Percentiles rank a stretch among this genome's conserved stretches.
Evolutionary conservation across 2,329 filamentous ascomycete species (phyloP).

Genomic region (Paraconiothyrium sp.): DNA sequence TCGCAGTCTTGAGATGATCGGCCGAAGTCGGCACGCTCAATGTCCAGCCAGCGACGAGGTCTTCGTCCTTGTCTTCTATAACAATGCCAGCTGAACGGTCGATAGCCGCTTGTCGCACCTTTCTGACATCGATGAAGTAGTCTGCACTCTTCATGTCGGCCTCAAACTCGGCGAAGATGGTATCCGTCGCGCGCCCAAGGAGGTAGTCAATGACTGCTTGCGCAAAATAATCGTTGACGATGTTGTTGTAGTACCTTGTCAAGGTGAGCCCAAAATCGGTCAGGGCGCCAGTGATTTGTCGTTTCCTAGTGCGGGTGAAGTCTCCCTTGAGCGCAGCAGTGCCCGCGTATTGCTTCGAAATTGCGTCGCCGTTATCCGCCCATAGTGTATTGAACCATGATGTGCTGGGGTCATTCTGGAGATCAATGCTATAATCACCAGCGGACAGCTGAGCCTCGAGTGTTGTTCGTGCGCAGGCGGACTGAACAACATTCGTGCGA

Average conservation of each 20-base stretch:
- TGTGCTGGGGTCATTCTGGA: constrained; percentile 79
- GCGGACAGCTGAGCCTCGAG: constrained; percentile 80
- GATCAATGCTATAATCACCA: constrained; percentile 78
- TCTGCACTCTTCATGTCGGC: constrained; percentile 92
- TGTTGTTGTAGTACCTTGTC: constrained; percentile 81
- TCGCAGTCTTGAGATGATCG: constrained; percentile 72
- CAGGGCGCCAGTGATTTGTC: constrained; percentile 88
- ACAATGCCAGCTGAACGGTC: constrained; percentile 89
- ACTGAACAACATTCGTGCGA: constrained; percentile 94
- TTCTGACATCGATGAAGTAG: constrained; percentile 85
- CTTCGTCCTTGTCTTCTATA: constrained; percentile 77
- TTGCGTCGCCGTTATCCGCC: constrained; percentile 97
- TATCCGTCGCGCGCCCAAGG: constrained; percentile 83
- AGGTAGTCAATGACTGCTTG: constrained; percentile 96
- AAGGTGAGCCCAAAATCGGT: constrained; percentile 91
- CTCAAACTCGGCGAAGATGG: constrained; percentile 94
- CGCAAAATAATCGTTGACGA: constrained; percentile 97
- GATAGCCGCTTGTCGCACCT: constrained; percentile 87
- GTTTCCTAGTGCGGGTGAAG: constrained; percentile 89
- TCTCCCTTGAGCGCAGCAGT: constrained; percentile 97
- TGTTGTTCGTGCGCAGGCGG: constrained; percentile 84
- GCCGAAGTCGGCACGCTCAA: constrained; percentile 78
- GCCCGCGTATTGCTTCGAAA: constrained; percentile 94
- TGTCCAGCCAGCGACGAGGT: constrained; percentile 90
- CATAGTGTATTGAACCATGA: constrained; percentile 96